A percentile compares a stretch with the other conserved stretches of the same genome.
Conservation (phyloP, 2,329 filamentous ascomycete species). For the Microdochium trichocladiopsis region DNA sequence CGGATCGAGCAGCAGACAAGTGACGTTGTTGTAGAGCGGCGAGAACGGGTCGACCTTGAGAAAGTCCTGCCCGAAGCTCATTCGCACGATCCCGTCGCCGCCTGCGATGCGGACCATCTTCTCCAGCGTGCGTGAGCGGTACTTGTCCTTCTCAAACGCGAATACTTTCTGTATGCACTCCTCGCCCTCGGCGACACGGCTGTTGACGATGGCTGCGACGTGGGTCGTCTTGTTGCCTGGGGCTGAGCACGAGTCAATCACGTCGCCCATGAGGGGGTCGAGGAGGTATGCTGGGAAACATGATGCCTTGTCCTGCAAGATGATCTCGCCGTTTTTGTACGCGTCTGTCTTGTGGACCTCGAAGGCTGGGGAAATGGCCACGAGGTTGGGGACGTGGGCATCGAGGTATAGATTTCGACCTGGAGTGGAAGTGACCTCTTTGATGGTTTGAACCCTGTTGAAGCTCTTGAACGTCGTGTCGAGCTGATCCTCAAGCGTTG, state of each 20-base stretch:
- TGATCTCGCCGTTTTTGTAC: slow-evolving; percentile 71
- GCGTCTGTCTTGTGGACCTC: slow-evolving; percentile 68
- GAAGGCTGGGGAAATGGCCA: slow-evolving; percentile 66
- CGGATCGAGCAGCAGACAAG: slow-evolving; percentile 78
- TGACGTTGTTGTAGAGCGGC: slow-evolving; percentile 60
- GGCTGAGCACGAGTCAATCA: slow-evolving; percentile 90
- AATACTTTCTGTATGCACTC: slow-evolving; percentile 44
- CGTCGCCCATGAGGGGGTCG: slow-evolving; percentile 64
- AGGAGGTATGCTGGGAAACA: slow-evolving; percentile 93
- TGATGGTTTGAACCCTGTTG: slow-evolving; percentile 45
- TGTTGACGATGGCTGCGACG: slow-evolving; percentile 65
- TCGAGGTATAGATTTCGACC: slow-evolving; percentile 63
- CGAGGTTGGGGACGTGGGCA: slow-evolving; percentile 70
- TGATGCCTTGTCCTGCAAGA: slow-evolving; percentile 93
- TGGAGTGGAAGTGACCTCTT: slow-evolving; percentile 40
- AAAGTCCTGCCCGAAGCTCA: slow-evolving; percentile 76
- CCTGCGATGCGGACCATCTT: slow-evolving; percentile 81
- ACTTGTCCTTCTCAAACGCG: slow-evolving; percentile 72
- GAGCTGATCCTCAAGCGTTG: slow-evolving; percentile 65
- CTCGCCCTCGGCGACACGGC: slow-evolving; percentile 27
- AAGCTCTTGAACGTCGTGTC: slow-evolving; percentile 65
- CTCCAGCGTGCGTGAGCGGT: slow-evolving; percentile 66
- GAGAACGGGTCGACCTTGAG: slow-evolving; percentile 63
- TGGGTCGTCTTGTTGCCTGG: slow-evolving; percentile 98
- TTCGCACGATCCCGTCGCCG: slow-evolving; percentile 55